Base-by-base conservation (phyloP, 768 basidiomycete genomes). In the Suillus variegatus region DNA sequence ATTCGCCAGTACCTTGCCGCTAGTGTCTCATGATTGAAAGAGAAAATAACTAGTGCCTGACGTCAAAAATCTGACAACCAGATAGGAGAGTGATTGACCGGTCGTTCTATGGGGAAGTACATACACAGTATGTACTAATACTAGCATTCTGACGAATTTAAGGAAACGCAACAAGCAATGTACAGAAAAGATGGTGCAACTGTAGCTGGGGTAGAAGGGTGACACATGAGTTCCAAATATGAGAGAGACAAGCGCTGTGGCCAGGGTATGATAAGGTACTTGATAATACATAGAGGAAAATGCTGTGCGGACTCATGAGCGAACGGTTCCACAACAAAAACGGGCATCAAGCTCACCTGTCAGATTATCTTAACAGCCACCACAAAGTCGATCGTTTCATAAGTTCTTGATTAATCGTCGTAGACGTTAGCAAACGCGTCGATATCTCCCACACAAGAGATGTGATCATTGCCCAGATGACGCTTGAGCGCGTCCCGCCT, bases 401-500 rank as follows among this genome's bases (percentile, higher is more conserved):
- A 32, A 60, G 18, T 43, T 28, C 36, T 20, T 38, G 13, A 36
- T 43, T 54, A 64, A 54, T 77, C 74, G 41, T 75, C 73, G n/a
- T 63, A 67, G 22, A 72, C 57, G 44, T n/a, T 71, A 20, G 74
- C 70, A 38, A 78, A 76, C 12, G 65, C 69, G 43, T 71, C 66
- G 66, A 78, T 73, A 60, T 78, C 66, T 20, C 78, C 78, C 20
- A 78, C 60, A 64, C 78, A 78, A 13, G 25, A 66, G 57, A 78
- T 78, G 20, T 76, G 77, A 9, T 76, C 71, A 57, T 78, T 78
- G 61, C 78, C 75, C 28, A 79, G 76, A 67, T 80, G 80, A 57
- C 79, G 74, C 68, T 81, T 80, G 65, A 81, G 76, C 38, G 79
- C 80, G 63, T 80, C 79, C 63, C 74, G 75, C 68, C 79, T 73